Base-by-base conservation (phyloP, 257 asterid genomes). In the Solanum sitiens region DNA sequence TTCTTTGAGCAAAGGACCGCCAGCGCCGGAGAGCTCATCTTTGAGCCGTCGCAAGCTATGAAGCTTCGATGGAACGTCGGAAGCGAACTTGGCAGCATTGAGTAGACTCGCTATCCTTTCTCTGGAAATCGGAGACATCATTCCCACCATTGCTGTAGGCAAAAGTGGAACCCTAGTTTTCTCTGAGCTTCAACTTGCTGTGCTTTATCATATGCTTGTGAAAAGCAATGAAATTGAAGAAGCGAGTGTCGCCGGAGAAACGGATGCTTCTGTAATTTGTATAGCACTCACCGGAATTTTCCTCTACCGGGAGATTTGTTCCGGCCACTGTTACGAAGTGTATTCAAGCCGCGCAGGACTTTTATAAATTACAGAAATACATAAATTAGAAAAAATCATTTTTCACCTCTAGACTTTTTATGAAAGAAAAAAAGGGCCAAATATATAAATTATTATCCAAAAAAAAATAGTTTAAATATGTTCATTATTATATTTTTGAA, bases 11-110 rank as follows among this genome's bases (percentile, higher is more conserved):
- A 94, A 87, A 73, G 33, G 76, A 59, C 89, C 87, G 63, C 94
- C 98, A 53, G 94, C 96, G 40, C 90, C 88, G 59, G 83, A 85
- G n/a, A 97, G 92, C 75, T 94, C 96, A 50, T 89, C 91, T 33
- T 92, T 91, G 33, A 97, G 93, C 86, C 91, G 90, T 87, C 95
- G 96, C 89, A 97, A 85, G 72, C 89, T 92, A 80, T 91, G 91
- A 65, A 97, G 96, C 90, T 96, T 96, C 89, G 88, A 70, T 16
- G 94, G 90, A 65, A 94, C 74, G 84, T 92, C 96, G 8, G 86
- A 86, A 87, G 89, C 93, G 75, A 86, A 85, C 93, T 91, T 95
- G 0, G 94, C 89, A 7, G 94, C 91, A 63, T 89, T 90, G 30
- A 97, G 92, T 70, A 93, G 92, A 65, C 90, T 86, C 37, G 93